Conservation (phyloP, 345 rosid species). For the Brassica cretica region DNA sequence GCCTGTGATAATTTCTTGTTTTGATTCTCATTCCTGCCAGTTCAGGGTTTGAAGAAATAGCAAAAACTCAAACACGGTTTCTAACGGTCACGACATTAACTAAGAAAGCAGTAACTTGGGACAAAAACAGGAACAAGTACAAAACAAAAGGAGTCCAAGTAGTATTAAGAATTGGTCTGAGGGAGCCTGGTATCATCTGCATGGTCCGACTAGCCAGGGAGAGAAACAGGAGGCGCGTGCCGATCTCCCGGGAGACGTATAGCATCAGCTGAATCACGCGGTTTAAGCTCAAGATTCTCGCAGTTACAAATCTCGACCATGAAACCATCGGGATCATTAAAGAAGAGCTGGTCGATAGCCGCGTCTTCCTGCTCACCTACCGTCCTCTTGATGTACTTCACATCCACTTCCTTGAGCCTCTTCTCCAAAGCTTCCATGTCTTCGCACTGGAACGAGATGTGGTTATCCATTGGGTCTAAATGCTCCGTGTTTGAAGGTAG, state of each 20-base stretch:
- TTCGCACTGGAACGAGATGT: conserved; percentile 73
- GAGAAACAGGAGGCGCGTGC: conserved; percentile 34
- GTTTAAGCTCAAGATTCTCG: conserved; percentile 70
- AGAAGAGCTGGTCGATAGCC: conserved; percentile 62
- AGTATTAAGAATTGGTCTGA: background rate
- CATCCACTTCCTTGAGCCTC: conserved; percentile 47
- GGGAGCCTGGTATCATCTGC: background rate
- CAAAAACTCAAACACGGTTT: background rate
- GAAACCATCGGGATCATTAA: conserved; percentile 70
- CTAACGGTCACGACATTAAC: background rate
- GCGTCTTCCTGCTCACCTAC: conserved; percentile 46
- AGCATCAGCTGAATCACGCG: conserved; percentile 20
- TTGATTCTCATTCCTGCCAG: background rate
- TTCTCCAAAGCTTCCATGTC: conserved; percentile 53
- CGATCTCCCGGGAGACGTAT: conserved; percentile 24
- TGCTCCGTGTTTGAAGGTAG: conserved; percentile 43
- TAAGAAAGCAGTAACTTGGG: background rate
- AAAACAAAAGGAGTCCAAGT: background rate
- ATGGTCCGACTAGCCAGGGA: background rate
- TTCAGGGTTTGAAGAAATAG: background rate
- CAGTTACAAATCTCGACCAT: conserved; percentile 88
- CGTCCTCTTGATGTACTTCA: conserved; percentile 56
- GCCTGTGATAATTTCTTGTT: background rate
- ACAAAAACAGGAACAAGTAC: background rate
- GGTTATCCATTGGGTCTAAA: conserved; percentile 64